Evolutionary conservation across 129 eudicot genomes (phyloP).

Genomic region (carrot (Daucus carota)): DH1_v3.0 NC_030381.2:6932501-6933000

Average conservation of each 20-base stretch:
- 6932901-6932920: not conserved
- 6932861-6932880: not conserved
- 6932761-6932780: not conserved
- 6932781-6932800: not conserved
- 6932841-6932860: not conserved
- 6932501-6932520: not conserved
- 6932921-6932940: not conserved
- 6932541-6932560: not conserved
- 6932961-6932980: constrained; percentile 6
- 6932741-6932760: not conserved
- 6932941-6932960: not conserved
- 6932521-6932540: not conserved
- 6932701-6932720: not conserved
- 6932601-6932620: not conserved
- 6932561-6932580: not conserved
- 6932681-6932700: not conserved
- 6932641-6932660: not conserved
- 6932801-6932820: too few species aligned
- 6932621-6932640: not conserved
- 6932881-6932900: constrained; percentile 18
- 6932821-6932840: too few species aligned
- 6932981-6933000: not conserved
- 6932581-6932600: not conserved
- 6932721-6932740: not conserved
- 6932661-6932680: not conserved